Evolutionary conservation across 192 early-diverging fungal species (phyloP).

Genomic region (Coemansia reversa): DNA sequence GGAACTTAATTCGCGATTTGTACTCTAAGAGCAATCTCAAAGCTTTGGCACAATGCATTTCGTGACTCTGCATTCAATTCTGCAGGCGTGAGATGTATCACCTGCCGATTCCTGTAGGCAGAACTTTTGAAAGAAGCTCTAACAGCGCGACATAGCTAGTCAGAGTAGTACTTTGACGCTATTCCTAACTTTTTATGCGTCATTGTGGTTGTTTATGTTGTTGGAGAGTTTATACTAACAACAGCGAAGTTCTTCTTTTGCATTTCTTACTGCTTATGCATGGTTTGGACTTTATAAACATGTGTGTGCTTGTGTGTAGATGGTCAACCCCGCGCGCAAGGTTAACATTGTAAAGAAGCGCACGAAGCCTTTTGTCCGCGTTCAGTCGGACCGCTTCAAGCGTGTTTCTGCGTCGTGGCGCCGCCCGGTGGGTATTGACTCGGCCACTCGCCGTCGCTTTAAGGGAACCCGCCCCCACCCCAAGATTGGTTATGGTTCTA

Average conservation of each 20-base stretch:
- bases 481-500: slow-evolving; percentile 99
- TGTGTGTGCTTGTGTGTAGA: slow-evolving; percentile 50
- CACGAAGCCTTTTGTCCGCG: slow-evolving; percentile 93
- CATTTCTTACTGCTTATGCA: background rate
- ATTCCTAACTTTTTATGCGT: background rate
- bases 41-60: background rate
- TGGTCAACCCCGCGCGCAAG: slow-evolving; percentile 94
- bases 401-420: slow-evolving; percentile 95
- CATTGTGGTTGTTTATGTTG: background rate
- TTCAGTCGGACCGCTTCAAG: slow-evolving; percentile 98
- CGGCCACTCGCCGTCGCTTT: slow-evolving; percentile 96
- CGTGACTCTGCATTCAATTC: background rate
- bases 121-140: background rate
- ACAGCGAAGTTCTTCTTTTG: background rate
- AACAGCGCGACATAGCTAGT: background rate
- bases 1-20: background rate
- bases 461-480: slow-evolving; percentile 97
- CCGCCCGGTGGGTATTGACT: slow-evolving; percentile 99
- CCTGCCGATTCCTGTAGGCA: background rate
- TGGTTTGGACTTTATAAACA: background rate
- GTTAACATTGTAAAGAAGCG: slow-evolving; percentile 99
- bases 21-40: background rate
- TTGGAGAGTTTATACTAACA: background rate
- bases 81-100: background rate
- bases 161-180: background rate